Percentiles rank a stretch among this genome's conserved stretches.
Evolutionary conservation across 257 asterid species (phyloP).

Genomic region (Gardenia jasminoides): DNA sequence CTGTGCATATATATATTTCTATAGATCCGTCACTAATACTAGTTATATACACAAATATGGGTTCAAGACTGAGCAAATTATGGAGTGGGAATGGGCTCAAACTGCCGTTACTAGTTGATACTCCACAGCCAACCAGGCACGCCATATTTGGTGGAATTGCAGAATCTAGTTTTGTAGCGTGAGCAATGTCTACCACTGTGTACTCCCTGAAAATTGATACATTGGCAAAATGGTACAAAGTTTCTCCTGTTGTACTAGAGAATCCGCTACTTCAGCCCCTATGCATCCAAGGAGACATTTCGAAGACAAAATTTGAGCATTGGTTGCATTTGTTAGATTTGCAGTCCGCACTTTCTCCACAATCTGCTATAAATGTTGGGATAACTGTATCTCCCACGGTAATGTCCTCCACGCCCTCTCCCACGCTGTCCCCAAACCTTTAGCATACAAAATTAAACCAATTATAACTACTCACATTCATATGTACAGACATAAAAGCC

Average conservation of each 20-base stretch:
- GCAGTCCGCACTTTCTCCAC: conserved; percentile 34
- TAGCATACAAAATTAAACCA: too few relatives aligned
- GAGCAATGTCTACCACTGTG: conserved; percentile 37
- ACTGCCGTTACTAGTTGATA: conserved; percentile 27
- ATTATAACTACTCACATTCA: too few relatives aligned
- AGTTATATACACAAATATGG: too few relatives aligned
- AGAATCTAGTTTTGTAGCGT: conserved; percentile 24
- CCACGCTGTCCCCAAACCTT: conserved; percentile 32
- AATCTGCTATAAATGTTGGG: conserved; percentile 26
- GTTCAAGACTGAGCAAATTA: too few relatives aligned
- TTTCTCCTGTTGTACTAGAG: too few relatives aligned
- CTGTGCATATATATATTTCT: too few relatives aligned
- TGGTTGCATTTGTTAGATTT: conserved; percentile 25
- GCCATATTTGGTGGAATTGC: conserved; percentile 20
- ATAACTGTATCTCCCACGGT: conserved; percentile 29
- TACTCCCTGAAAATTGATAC: conserved; percentile 33
- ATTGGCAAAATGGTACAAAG: conserved; percentile 18
- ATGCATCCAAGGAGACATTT: conserved; percentile 19
- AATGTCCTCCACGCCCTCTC: conserved; percentile 9
- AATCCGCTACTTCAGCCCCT: conserved; percentile 35
- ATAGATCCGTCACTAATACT: too few relatives aligned
- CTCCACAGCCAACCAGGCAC: conserved; percentile 35
- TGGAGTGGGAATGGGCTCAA: too few relatives aligned
- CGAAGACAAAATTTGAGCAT: conserved; percentile 23
- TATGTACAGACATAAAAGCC: too few relatives aligned